Conservation (phyloP, 306 rosid species). For the Macrotyloma uniflorum region DNA sequence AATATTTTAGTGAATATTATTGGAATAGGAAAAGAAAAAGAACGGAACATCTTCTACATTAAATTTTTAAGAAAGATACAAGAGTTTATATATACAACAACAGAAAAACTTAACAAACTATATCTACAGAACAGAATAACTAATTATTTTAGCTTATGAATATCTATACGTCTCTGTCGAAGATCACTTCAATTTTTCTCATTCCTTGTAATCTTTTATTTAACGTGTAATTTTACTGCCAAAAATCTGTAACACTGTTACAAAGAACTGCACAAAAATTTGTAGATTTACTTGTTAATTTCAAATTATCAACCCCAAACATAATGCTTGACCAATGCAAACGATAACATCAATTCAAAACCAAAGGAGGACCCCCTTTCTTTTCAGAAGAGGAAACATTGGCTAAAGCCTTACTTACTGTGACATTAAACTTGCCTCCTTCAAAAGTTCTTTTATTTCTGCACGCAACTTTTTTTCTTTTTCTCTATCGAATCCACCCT, state of each 20-base stretch:
- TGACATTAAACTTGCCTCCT: constrained; percentile 65
- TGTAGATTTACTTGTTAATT: background rate
- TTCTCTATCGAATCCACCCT: constrained; percentile 45
- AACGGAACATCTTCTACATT: too few relatives aligned
- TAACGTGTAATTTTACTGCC: background rate
- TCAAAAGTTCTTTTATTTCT: constrained; percentile 65
- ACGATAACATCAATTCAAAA: background rate
- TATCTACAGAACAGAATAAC: too few relatives aligned
- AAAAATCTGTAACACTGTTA: background rate
- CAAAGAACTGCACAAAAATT: background rate
- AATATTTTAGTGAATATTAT: constrained; percentile 17
- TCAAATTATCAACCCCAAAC: background rate
- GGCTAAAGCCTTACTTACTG: constrained; percentile 59
- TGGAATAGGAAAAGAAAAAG: too few relatives aligned
- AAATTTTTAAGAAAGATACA: too few relatives aligned
- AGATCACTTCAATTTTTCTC: constrained; percentile 8
- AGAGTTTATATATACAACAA: too few relatives aligned
- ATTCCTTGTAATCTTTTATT: background rate
- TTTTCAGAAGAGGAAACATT: background rate
- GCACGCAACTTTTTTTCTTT: constrained; percentile 48
- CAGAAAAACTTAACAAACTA: too few relatives aligned
- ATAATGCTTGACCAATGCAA: background rate
- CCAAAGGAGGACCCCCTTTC: background rate
- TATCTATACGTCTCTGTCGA: background rate
- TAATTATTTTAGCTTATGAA: too few relatives aligned